Percentiles rank a stretch among this genome's conserved stretches.
phyloP scores from a whole-genome alignment of 2,329 filamentous ascomycete species.

The Metarhizium guizhouense region DNA sequence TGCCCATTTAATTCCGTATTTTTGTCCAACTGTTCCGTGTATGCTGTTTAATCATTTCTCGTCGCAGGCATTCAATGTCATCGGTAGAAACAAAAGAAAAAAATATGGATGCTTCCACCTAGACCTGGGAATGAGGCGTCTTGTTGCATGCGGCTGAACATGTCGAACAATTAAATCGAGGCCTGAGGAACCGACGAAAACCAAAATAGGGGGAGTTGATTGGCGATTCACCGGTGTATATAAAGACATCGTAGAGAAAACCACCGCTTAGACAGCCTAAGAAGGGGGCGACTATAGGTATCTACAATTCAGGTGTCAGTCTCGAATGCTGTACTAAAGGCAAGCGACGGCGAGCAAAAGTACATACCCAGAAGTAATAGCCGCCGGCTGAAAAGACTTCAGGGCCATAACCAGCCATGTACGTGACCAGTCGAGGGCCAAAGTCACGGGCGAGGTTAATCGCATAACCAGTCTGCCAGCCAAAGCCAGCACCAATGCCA shows the following conservation, averaged over 20 bases:
- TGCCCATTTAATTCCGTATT: not conserved
- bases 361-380: conserved; percentile 63
- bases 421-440: conserved; percentile 57
- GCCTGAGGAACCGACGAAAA: conserved; percentile 38
- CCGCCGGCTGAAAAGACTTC: conserved; percentile 58
- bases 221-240: conserved; percentile 61
- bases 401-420: conserved; percentile 57
- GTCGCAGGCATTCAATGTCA: not conserved
- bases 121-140: conserved; percentile 15
- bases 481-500: conserved; percentile 63
- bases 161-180: conserved; percentile 16
- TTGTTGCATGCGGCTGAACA: conserved; percentile 26
- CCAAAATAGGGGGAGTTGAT: conserved; percentile 61
- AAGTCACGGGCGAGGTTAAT: conserved; percentile 69
- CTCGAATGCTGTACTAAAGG: not conserved
- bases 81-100: not conserved
- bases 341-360: not conserved
- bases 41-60: not conserved
- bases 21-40: not conserved
- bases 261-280: conserved; percentile 54
- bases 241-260: conserved; percentile 56
- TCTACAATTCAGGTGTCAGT: conserved; percentile 27
- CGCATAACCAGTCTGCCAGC: conserved; percentile 69
- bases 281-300: conserved; percentile 66
- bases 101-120: not conserved